Evolutionary conservation across 2,329 filamentous ascomycete species (phyloP).

Genomic region (Gyromitra esculenta): DNA sequence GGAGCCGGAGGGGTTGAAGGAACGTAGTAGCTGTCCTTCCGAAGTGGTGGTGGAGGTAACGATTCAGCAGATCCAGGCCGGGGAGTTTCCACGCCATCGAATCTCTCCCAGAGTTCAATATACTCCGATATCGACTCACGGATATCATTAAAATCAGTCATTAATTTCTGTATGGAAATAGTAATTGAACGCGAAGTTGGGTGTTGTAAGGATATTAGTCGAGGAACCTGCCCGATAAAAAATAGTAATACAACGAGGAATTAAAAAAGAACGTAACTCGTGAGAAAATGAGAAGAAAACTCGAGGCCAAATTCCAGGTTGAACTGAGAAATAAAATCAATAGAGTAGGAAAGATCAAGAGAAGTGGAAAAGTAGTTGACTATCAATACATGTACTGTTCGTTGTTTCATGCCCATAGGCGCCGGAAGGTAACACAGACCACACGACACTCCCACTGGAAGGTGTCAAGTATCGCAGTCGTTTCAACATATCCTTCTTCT

Average conservation of each 20-base stretch:
- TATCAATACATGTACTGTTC: slow-evolving; percentile 24
- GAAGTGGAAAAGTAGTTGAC: slow-evolving; percentile 23
- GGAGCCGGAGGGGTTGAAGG: not conserved
- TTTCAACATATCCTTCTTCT: slow-evolving; percentile 27
- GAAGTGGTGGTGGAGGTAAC: slow-evolving; percentile 13
- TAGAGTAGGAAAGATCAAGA: slow-evolving; percentile 16
- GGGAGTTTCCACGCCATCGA: slow-evolving; percentile 13
- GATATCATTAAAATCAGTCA: slow-evolving; percentile 34
- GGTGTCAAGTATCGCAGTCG: slow-evolving; percentile 21
- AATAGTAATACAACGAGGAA: not conserved
- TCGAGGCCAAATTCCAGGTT: not conserved
- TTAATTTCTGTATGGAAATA: not conserved
- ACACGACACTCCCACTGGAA: slow-evolving; percentile 5
- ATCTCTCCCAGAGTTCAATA: slow-evolving; percentile 42
- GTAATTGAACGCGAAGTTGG: not conserved
- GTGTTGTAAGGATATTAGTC: slow-evolving; percentile 2
- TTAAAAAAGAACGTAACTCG: slow-evolving; percentile 9
- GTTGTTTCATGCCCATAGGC: slow-evolving; percentile 15
- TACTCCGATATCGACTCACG: slow-evolving; percentile 42
- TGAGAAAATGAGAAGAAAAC: slow-evolving; percentile 56
- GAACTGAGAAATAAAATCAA: not conserved
- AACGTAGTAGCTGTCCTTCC: slow-evolving; percentile 34
- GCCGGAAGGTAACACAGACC: slow-evolving; percentile 25
- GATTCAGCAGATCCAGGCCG: not conserved
- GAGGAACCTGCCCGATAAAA: not conserved